These are phyloP conservation scores for Podospora pseudocomata DNA, from an alignment of 495 filamentous ascomycete genomes.

Conservation along the genomic window DNA sequence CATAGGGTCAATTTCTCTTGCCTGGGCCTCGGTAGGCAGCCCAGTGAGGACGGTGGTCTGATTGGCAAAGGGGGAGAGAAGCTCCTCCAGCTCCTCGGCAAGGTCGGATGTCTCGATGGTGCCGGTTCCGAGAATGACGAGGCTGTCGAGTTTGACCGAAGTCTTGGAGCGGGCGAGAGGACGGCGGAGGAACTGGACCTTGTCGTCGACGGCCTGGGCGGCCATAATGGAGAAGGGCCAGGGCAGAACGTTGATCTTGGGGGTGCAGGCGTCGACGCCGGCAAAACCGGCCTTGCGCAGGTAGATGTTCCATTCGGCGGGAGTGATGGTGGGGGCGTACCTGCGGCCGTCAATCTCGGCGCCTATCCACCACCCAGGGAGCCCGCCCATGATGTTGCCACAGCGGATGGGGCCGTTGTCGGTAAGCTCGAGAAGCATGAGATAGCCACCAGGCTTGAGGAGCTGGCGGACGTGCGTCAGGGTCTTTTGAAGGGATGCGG, in stretches of 20 bases:
- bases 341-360: too few species aligned
- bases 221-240: slow-evolving; percentile 38
- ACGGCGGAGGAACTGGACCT: not conserved
- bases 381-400: not conserved
- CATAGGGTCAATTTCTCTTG: slow-evolving; percentile 15
- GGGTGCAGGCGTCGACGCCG: not conserved
- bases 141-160: not conserved
- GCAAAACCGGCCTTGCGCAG: not conserved
- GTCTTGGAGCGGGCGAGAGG: not conserved
- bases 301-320: not conserved
- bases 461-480: not conserved
- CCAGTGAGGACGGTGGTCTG: not conserved
- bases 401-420: not conserved
- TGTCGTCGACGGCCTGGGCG: not conserved
- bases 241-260: not conserved
- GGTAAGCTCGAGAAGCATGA: not conserved
- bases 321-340: not conserved
- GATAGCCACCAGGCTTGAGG: not conserved
- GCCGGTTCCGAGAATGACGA: slow-evolving; percentile 21
- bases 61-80: slow-evolving; percentile 3
- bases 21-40: slow-evolving; percentile 5
- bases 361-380: slow-evolving; percentile 1
- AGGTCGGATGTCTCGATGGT: slow-evolving; percentile 7
- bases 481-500: not conserved
- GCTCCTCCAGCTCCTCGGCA: slow-evolving; percentile 7